Evolutionary conservation across 768 basidiomycete genomes (phyloP), one percentile per base, ranked within the genome.

Genomic region (Cubamyces lactineus): DNA sequence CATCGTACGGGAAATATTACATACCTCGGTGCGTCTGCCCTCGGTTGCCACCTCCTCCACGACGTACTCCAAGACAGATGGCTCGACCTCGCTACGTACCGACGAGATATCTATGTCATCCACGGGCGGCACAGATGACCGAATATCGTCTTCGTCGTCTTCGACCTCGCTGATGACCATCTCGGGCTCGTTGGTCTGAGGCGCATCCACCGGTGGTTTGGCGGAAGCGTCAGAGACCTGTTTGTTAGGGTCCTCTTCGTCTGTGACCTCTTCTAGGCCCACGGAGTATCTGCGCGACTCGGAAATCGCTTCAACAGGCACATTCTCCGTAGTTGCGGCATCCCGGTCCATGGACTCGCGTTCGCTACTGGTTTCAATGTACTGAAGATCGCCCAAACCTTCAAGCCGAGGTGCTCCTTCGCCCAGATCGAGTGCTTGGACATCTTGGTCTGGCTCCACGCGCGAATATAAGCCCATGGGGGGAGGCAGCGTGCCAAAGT

Each of bases 41-140:
- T 78, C 75, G 1, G 67, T 67, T 23, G 53, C 62, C 5, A 69
- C 71, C 30, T 77, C 79, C 59, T 78, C 77, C 12, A 78, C 70
- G 43, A 63, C 56, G 61, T 73, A 73, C 3, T 71, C 67, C 8
- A 54, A 3, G 0, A n/a, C 16, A 12, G 40, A 41, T 3, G 21
- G 26, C 9, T 41, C 43, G 1, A 41, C 38, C n/a, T 51, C 54
- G n/a, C 34, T 42, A 3, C 16, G 26, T 1, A 57, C 60, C 5
- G 52, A 53, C 11, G 52, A 54, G 19, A 56, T 46, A 9, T 51
- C 58, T 12, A 49, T 23, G 2, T 52, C 57, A 5, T 48, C 63
- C 9, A 8, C 43, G 7, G 52, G 49, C 11, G 58, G 59, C 1
- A 28, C 43, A 30, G 28, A 41, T 15, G 34, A 50, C 23, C 24